Conservation (phyloP, 129 eudicot genomes). For the Pittosporum tobira region DNA sequence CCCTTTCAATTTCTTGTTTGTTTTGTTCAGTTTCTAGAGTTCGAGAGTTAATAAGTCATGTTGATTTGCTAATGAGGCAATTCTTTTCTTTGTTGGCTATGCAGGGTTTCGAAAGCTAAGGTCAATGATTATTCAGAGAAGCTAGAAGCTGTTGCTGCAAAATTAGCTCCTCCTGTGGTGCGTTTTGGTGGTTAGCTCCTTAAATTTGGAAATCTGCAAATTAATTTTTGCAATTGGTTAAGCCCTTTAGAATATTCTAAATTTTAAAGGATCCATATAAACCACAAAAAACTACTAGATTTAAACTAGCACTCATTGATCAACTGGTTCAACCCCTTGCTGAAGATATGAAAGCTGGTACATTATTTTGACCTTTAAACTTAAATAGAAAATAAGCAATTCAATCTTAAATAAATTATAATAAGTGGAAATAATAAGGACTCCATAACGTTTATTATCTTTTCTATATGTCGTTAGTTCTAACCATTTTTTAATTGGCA, state of each 20-base stretch:
- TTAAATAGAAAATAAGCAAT: too few species aligned
- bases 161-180: conserved; percentile 49
- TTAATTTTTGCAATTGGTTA: too few species aligned
- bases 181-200: conserved; percentile 1
- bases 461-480: background rate
- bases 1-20: background rate
- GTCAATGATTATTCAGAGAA: conserved; percentile 66
- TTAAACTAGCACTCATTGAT: too few species aligned
- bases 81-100: conserved; percentile 9
- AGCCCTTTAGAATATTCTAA: too few species aligned
- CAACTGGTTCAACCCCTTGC: too few species aligned
- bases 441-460: background rate
- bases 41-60: conserved; percentile 2
- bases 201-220: background rate
- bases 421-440: too few species aligned
- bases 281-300: too few species aligned
- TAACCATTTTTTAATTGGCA: background rate
- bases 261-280: too few species aligned
- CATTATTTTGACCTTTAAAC: too few species aligned
- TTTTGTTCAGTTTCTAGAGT: background rate
- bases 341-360: too few species aligned
- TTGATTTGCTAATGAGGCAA: background rate
- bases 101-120: conserved; percentile 56
- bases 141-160: conserved; percentile 84
- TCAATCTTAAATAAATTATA: too few species aligned